A percentile compares a stretch with the other conserved stretches of the same genome.
Conservation (phyloP, 805 yeast genomes). For the Starmerella tilneyi region DNA sequence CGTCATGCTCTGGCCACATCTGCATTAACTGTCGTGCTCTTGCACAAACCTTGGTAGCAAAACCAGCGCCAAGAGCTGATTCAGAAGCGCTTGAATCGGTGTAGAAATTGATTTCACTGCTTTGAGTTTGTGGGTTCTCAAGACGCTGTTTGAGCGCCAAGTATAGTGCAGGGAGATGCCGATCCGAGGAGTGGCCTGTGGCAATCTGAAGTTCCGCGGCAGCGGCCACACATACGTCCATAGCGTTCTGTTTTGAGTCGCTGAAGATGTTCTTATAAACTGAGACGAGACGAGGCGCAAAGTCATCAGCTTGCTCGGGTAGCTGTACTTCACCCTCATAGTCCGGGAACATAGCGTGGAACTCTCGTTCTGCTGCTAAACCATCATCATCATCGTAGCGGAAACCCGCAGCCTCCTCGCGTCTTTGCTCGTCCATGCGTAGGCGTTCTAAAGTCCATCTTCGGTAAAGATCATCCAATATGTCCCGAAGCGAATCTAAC, state of each 20-base stretch:
- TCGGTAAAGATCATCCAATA: conserved; percentile 55
- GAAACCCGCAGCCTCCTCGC: conserved; percentile 52
- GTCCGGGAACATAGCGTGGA: conserved; percentile 74
- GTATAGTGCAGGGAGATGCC: conserved; percentile 17
- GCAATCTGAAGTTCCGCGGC: not conserved
- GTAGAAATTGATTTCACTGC: conserved; percentile 51
- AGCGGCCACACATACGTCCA: conserved; percentile 1
- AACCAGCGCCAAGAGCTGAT: conserved; percentile 45
- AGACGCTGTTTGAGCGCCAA: conserved; percentile 12
- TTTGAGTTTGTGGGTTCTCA: conserved; percentile 1
- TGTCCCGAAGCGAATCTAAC: conserved; percentile 7
- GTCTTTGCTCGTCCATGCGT: conserved; percentile 53
- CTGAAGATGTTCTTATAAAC: conserved; percentile 7
- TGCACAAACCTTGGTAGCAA: conserved; percentile 39
- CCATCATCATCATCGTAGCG: conserved; percentile 50
- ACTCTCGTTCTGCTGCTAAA: conserved; percentile 55
- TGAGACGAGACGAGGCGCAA: conserved; percentile 34
- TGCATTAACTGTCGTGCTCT: conserved; percentile 40
- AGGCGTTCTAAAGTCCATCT: conserved; percentile 72
- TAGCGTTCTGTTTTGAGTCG: not conserved
- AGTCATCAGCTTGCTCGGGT: conserved; percentile 6
- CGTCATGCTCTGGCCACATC: conserved; percentile 94
- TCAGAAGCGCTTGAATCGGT: conserved; percentile 51
- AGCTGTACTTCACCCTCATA: conserved; percentile 30
- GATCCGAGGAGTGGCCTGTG: not conserved